Conservation (phyloP, 2,329 filamentous ascomycete species). For the Verticillium zaregamsianum region DNA sequence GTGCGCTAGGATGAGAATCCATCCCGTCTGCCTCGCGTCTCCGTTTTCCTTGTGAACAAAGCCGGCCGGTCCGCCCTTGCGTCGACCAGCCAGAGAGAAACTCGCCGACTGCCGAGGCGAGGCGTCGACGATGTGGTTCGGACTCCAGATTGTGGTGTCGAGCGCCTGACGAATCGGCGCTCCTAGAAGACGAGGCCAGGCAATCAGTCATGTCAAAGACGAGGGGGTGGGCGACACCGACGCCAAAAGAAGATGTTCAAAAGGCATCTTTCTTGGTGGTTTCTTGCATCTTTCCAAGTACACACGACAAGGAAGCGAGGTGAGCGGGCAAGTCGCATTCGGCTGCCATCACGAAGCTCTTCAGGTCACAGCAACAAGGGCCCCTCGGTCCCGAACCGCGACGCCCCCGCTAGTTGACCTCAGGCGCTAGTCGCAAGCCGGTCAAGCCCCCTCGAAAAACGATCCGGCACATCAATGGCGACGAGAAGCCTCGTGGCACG, state of each 20-base stretch:
- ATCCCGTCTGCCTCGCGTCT: not conserved
- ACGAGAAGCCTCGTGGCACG: not conserved
- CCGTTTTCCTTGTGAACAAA: not conserved
- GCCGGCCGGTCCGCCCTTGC: not conserved
- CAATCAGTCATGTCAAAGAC: not conserved
- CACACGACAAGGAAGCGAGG: not conserved
- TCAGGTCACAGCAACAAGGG: not conserved
- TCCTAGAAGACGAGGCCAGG: not conserved
- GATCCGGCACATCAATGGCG: not conserved
- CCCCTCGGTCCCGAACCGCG: not conserved
- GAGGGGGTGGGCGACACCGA: not conserved
- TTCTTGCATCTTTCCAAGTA: not conserved
- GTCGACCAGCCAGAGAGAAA: not conserved
- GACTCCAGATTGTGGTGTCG: not conserved
- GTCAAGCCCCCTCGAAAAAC: not conserved
- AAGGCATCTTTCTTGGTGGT: not conserved
- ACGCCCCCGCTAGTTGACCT: not conserved
- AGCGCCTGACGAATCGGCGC: not conserved
- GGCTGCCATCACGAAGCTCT: not conserved
- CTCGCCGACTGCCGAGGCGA: not conserved
- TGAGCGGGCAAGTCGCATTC: not conserved
- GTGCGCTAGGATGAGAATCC: not conserved
- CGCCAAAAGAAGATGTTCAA: not conserved
- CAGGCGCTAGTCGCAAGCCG: not conserved
- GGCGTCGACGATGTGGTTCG: not conserved